Percentiles rank a stretch among this genome's conserved stretches.
Evolutionary conservation across 148 eudicot species (phyloP).

Genomic region (Rhododendron williamsianum): DNA sequence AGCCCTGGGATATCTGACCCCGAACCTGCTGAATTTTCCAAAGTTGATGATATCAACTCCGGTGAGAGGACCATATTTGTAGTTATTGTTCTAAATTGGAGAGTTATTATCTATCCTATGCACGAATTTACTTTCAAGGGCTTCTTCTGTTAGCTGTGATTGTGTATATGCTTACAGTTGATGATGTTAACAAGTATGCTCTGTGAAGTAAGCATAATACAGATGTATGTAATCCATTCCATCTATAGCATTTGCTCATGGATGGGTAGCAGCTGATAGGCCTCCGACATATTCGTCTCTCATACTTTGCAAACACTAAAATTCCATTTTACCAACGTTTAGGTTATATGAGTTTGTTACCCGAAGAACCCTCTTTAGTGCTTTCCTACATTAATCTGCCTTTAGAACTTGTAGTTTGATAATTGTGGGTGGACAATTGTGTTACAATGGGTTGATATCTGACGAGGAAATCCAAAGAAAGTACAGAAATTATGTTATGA

Average conservation of each 20-base stretch:
- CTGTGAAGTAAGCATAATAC: neutral
- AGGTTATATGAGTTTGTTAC: neutral
- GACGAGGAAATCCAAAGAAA: neutral
- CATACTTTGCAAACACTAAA: neutral
- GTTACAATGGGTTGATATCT: neutral
- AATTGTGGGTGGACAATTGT: too few relatives aligned
- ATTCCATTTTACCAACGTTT: neutral
- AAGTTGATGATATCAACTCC: conserved; percentile 36
- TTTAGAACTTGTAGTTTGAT: neutral
- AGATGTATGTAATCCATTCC: neutral
- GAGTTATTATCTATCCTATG: neutral
- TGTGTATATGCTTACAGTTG: neutral
- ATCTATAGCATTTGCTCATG: neutral
- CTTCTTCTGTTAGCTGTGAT: neutral
- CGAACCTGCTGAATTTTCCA: conserved; percentile 36
- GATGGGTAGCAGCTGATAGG: neutral
- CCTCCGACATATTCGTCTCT: neutral
- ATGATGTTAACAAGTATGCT: neutral
- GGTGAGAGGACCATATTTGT: conserved; percentile 29
- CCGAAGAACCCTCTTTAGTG: neutral
- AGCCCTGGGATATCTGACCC: conserved; percentile 34
- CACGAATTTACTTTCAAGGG: neutral
- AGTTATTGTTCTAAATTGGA: neutral
- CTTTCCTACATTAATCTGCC: neutral
- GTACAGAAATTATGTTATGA: neutral